Evolutionary conservation across 1,139 yeast species (phyloP), one percentile per base, ranked within the genome.

Genomic region (Debaryomyces coudertii): DNA sequence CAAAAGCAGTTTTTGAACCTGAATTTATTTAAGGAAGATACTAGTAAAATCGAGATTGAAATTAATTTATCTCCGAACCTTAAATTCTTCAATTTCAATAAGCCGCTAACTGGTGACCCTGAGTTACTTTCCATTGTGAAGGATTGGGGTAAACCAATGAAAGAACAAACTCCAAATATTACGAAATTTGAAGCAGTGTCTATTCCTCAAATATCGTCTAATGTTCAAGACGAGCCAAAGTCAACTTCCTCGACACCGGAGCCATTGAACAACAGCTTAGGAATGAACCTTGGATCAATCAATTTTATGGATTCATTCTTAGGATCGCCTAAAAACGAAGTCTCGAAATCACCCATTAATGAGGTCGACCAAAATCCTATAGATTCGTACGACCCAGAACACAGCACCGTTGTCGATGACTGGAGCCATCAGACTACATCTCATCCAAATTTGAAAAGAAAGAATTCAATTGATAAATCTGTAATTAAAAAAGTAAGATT

Each of bases 401-500:
- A 42, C 25, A 46, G 51, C 29, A 33, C 42, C 16, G 52, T 42
- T 22, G 45, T 42, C 8, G 40, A 36, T 9, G 42, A 34, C 12
- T 27, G 35, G 33, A 34, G 9, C 7, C 25, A 6, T 6, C 36
- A 16, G 4, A 20, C 37, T 24, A 30, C 40, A 30, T 23, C 41
- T 12, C 18, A 44, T 7, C 56, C 62, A 12, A 60, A 58, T 39
- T 46, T 61, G 47, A 63, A 62, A 48, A 51, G 65, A 35, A 43
- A 48, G 7, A 37, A 38, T 11, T 44, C 47, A 7, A 50, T 45
- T 8, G 57, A 50, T 12, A 46, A 44, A 28, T 47, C 46, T 43
- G 50, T 51, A n/a, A 52, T 49, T 14, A 67, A 68, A 50, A 53
- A 59, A 43, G 72, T 68, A 6, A 55, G 70, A 42, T 68, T 67